Evolutionary conservation across 495 filamentous ascomycete species (phyloP).

Genomic region (Tuber magnatum): DNA sequence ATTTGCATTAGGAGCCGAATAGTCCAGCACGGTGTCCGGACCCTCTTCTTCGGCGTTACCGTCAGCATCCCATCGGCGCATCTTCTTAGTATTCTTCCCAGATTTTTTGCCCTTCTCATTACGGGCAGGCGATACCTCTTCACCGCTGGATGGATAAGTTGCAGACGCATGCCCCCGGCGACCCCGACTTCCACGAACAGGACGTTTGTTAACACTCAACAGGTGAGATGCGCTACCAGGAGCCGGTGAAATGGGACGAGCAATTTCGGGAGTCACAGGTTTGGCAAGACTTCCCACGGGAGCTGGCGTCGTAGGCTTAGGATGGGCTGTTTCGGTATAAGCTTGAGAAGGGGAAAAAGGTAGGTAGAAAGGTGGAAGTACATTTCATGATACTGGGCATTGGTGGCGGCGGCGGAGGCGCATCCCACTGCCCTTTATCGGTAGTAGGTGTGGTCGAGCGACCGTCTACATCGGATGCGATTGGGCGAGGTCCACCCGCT

Average conservation of each 20-base stretch:
- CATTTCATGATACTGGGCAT: slow-evolving; percentile 47
- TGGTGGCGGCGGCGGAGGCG: slow-evolving; percentile 46
- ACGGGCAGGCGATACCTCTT: slow-evolving; percentile 58
- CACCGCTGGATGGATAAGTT: slow-evolving; percentile 71
- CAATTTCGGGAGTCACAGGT: slow-evolving; percentile 64
- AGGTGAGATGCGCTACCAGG: slow-evolving; percentile 57
- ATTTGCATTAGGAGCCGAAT: slow-evolving; percentile 59
- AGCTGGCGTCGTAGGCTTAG: background rate
- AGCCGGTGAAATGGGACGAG: slow-evolving; percentile 52
- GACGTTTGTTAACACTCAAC: slow-evolving; percentile 62
- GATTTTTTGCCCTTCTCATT: slow-evolving; percentile 51
- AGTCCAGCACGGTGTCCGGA: slow-evolving; percentile 73
- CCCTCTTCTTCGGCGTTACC: slow-evolving; percentile 75
- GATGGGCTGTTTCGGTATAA: background rate
- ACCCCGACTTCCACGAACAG: slow-evolving; percentile 64
- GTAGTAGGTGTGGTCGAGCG: slow-evolving; percentile 42
- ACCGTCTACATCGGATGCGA: slow-evolving; percentile 25
- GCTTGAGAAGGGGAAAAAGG: background rate
- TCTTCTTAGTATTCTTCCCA: slow-evolving; percentile 83
- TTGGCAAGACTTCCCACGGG: background rate
- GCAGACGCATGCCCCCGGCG: slow-evolving; percentile 62
- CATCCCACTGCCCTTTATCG: slow-evolving; percentile 42
- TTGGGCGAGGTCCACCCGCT: slow-evolving; percentile 43
- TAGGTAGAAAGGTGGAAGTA: background rate
- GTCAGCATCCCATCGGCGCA: slow-evolving; percentile 83